These are phyloP conservation scores for Aspergillus luchuensis DNA, from an alignment of 2,329 filamentous ascomycete genomes.

Conservation along the genomic window DNA sequence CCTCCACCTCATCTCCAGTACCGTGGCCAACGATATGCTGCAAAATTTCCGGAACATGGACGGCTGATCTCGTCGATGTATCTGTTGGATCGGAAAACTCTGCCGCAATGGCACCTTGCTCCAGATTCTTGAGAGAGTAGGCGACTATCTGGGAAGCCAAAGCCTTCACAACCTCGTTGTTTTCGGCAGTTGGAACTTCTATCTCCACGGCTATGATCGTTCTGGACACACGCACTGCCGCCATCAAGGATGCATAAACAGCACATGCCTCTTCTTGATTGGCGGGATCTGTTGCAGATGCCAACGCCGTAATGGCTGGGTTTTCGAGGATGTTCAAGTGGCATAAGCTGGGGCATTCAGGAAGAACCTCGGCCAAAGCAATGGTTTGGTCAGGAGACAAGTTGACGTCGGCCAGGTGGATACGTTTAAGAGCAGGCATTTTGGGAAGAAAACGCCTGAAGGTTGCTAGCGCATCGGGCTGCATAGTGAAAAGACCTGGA, in stretches of 20 bases:
- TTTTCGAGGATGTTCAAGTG: conserved; percentile 90
- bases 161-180: conserved; percentile 88
- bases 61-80: conserved; percentile 49
- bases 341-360: conserved; percentile 77
- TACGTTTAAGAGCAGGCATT: conserved; percentile 73
- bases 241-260: conserved; percentile 86
- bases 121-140: conserved; percentile 90
- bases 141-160: conserved; percentile 93
- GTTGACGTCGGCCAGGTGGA: conserved; percentile 83
- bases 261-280: conserved; percentile 92
- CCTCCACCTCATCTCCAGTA: conserved; percentile 54
- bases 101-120: conserved; percentile 70
- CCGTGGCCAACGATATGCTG: conserved; percentile 80
- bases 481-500: conserved; percentile 70
- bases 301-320: conserved; percentile 59
- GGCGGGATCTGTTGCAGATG: conserved; percentile 77
- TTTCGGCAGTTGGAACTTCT: conserved; percentile 77
- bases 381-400: conserved; percentile 88
- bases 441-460: conserved; percentile 84
- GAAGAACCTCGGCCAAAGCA: conserved; percentile 83
- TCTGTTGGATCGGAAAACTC: conserved; percentile 49
- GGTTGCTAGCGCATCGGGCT: conserved; percentile 72
- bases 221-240: conserved; percentile 79
- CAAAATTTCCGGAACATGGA: conserved; percentile 77
- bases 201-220: conserved; percentile 89